Evolutionary conservation across 2,329 filamentous ascomycete species (phyloP), one percentile per base, ranked within the genome.

Genomic region (Scytalidium lignicola): DNA sequence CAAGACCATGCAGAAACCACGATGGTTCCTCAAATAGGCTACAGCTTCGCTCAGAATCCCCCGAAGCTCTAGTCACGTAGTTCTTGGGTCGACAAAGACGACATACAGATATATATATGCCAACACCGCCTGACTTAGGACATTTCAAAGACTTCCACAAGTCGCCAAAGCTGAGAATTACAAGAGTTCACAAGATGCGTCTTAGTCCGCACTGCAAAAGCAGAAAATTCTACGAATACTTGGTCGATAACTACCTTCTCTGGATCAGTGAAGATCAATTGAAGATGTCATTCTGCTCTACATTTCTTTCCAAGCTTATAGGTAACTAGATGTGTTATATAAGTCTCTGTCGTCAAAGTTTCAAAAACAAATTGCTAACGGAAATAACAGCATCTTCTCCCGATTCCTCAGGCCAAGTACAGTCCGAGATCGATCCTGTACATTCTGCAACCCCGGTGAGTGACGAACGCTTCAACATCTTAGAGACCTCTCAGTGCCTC

Each of bases 191-290:
- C 46, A 13, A 19, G 12, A 58, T 55, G 44, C 50, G 47, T 46
- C 53, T 0, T 50, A 49, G 22, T 48, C 19, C 23, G 32, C 8
- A 29, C 18, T 48, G 47, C 46, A 57, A 54, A 55, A 49, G 53
- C 49, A 54, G 23, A 37, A 58, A 56, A 46, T 17, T 47, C 55
- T 55, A 56, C 48, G 51, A 58, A 50, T 57, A 56, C 51, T 40
- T 55, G 21, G 51, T 57, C 45, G 43, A 55, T 52, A 18, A 49
- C 13, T 17, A 39, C 46, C 20, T 13, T 28, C 40, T 21, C 43
- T 57, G 32, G 50, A 50, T 55, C 44, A 55, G 23, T 55, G 26
- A 56, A 53, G 51, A 55, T 56, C 49, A 58, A 51, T 28, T 58
- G 50, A 50, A 40, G 53, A 56, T 57, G 50, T 58, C 51, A 49